Conservation (phyloP, 345 rosid species). For the Trapa bicornis region DNA sequence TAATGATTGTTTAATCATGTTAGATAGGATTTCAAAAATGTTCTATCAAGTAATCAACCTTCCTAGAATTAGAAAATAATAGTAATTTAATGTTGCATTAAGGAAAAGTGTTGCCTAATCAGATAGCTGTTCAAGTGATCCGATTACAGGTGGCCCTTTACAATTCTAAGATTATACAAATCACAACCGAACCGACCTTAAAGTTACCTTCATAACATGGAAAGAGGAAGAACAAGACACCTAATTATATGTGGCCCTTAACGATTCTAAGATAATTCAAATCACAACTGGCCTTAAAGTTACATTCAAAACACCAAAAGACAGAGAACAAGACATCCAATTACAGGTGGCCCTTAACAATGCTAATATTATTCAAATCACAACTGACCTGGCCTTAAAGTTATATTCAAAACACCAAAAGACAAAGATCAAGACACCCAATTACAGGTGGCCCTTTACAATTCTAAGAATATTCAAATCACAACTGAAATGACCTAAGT, state of each 20-base stretch:
- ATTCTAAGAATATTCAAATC: not conserved
- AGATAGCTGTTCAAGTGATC: not conserved
- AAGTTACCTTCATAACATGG: constrained; percentile 37
- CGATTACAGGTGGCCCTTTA: not conserved
- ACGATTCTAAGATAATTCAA: too few relatives aligned
- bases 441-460: not conserved
- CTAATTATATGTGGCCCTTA: too few relatives aligned
- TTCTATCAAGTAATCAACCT: not conserved
- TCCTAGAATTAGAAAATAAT: not conserved
- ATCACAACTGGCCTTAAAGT: too few relatives aligned
- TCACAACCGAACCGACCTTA: not conserved
- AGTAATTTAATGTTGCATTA: not conserved
- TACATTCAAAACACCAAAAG: too few relatives aligned
- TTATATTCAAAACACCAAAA: too few relatives aligned
- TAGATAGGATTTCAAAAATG: too few relatives aligned
- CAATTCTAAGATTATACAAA: not conserved
- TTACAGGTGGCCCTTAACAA: too few relatives aligned
- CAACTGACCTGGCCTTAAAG: too few relatives aligned
- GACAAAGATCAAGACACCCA: not conserved
- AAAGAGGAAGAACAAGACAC: not conserved
- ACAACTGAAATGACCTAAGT: not conserved
- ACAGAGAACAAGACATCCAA: too few relatives aligned
- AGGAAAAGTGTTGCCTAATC: not conserved
- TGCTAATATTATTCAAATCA: too few relatives aligned
- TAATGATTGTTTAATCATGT: too few relatives aligned